phyloP scores from a whole-genome alignment of 345 rosid species.

The Acer yangbiense region DNA sequence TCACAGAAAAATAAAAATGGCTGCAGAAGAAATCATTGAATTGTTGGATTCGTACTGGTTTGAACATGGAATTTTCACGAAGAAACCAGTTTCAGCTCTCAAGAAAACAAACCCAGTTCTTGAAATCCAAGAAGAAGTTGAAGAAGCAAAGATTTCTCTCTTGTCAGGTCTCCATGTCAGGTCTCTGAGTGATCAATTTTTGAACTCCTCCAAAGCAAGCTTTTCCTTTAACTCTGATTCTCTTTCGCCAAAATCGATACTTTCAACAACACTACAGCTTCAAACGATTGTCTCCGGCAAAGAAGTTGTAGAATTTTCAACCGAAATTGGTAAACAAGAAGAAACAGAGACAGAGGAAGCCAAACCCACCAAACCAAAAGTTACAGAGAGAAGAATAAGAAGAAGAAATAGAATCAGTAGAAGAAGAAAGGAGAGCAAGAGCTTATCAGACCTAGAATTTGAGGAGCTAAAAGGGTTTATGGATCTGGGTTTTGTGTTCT shows the following conservation, averaged over 20 bases:
- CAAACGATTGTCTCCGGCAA: constrained; percentile 57
- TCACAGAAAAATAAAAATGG: constrained; percentile 25
- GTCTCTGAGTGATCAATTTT: constrained; percentile 50
- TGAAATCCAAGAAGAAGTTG: constrained; percentile 16
- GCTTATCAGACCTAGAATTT: constrained; percentile 65
- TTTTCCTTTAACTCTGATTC: constrained; percentile 21
- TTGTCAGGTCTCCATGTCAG: constrained; percentile 30
- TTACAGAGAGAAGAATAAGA: constrained; percentile 17
- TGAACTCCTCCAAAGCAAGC: constrained; percentile 30
- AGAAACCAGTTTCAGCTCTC: constrained; percentile 12
- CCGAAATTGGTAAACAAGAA: not conserved
- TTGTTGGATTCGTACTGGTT: constrained; percentile 58
- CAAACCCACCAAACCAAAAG: not conserved
- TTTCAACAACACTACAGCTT: constrained; percentile 48
- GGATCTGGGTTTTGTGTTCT: constrained; percentile 79
- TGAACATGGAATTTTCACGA: constrained; percentile 32
- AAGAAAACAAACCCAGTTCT: constrained; percentile 17
- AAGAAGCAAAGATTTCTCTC: constrained; percentile 25
- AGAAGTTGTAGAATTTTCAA: constrained; percentile 33
- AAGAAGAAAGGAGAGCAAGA: constrained; percentile 40
- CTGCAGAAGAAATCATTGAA: constrained; percentile 38
- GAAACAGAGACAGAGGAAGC: constrained; percentile 11
- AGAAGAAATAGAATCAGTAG: constrained; percentile 14
- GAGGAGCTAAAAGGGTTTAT: constrained; percentile 74
- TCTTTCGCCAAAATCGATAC: constrained; percentile 1